Conservation (phyloP, 1,139 yeast genomes). For the Fermentozyma sake region DNA sequence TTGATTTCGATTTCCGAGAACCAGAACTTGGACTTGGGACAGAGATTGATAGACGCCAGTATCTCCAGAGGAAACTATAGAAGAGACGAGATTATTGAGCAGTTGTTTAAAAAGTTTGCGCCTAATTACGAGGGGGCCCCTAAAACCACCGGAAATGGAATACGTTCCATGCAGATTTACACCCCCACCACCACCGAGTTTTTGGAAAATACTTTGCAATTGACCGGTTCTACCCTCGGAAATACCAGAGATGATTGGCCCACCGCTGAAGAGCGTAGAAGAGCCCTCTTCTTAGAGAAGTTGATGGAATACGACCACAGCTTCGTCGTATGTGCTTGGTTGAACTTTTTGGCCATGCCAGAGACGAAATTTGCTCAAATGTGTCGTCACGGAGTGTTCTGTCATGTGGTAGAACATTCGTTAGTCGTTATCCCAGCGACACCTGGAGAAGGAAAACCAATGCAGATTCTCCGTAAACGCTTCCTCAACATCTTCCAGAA, state of each 20-base stretch:
- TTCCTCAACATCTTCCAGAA: constrained; percentile 61
- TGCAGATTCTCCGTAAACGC: constrained; percentile 59
- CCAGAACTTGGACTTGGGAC: constrained; percentile 68
- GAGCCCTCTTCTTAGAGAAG: constrained; percentile 69
- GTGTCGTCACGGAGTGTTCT: constrained; percentile 85
- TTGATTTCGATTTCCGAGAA: constrained; percentile 48
- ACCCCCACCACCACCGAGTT: constrained; percentile 51
- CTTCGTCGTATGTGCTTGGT: constrained; percentile 55
- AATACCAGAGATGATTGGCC: constrained; percentile 89
- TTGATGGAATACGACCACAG: constrained; percentile 61
- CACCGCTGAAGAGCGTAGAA: constrained; percentile 81
- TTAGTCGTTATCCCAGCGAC: constrained; percentile 32
- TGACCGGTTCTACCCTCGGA: constrained; percentile 70
- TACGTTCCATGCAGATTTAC: too few species aligned
- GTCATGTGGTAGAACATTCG: constrained; percentile 74
- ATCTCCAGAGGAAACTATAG: constrained; percentile 53
- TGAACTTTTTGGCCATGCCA: constrained; percentile 57
- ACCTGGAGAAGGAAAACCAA: constrained; percentile 42
- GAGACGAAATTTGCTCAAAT: constrained; percentile 57
- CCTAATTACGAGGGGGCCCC: constrained; percentile 43
- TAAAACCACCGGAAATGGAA: constrained; percentile 23
- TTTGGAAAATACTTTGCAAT: constrained; percentile 58
- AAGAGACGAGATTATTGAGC: constrained; percentile 60
- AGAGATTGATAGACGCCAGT: constrained; percentile 66
- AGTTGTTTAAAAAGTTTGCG: constrained; percentile 56